Conservation (phyloP, 2,329 filamentous ascomycete species). For the Aureobasidium pullulans region DNA sequence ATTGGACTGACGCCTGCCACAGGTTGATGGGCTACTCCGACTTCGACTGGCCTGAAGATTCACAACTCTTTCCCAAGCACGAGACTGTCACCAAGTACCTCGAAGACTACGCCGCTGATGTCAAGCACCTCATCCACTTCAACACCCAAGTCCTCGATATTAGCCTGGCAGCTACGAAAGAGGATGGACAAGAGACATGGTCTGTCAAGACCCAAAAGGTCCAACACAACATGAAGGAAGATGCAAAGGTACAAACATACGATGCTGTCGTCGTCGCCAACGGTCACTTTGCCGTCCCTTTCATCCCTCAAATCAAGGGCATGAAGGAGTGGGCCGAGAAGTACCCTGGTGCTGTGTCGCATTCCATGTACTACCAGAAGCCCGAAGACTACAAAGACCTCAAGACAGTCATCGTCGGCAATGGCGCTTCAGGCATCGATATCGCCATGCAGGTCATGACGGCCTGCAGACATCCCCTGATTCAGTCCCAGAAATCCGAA, state of each 20-base stretch:
- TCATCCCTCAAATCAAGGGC: conserved; percentile 35
- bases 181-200: conserved; percentile 44
- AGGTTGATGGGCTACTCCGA: conserved; percentile 73
- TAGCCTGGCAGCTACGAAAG: conserved; percentile 21
- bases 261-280: conserved; percentile 42
- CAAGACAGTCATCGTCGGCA: conserved; percentile 78
- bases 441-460: conserved; percentile 68
- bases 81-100: conserved; percentile 67
- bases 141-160: conserved; percentile 62
- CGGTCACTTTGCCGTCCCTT: conserved; percentile 42
- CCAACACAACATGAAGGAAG: conserved; percentile 28
- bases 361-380: conserved; percentile 70
- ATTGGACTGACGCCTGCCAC: conserved; percentile 79
- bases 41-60: conserved; percentile 42
- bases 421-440: conserved; percentile 76
- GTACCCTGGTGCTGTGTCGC: conserved; percentile 34
- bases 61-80: conserved; percentile 68
- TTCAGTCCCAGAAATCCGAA: conserved; percentile 55
- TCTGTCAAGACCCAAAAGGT: conserved; percentile 49
- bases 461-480: conserved; percentile 52
- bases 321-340: conserved; percentile 34
- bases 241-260: conserved; percentile 35
- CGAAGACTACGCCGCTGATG: conserved; percentile 59
- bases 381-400: conserved; percentile 51
- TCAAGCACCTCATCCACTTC: conserved; percentile 62